These are phyloP conservation scores for Diaporthe vaccinii DNA, from an alignment of 2,329 filamentous ascomycete species.

Conservation along the genomic window DNA sequence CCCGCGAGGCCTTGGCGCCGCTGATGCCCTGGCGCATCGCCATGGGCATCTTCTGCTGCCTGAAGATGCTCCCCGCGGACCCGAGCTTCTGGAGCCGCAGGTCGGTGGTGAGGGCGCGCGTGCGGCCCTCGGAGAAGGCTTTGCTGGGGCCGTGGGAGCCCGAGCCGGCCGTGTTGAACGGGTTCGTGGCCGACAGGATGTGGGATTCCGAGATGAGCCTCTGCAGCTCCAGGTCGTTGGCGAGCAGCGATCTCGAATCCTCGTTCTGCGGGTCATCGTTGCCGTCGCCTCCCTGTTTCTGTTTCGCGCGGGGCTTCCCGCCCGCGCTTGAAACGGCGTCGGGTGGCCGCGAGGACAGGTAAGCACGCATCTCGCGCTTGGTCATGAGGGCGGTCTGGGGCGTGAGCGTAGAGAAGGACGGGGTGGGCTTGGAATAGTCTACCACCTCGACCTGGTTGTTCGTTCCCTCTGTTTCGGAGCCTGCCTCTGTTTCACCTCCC, in stretches of 20 bases:
- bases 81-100: conserved; percentile 86
- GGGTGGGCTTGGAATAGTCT: conserved; percentile 65
- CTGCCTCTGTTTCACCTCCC: conserved; percentile 44
- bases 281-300: conserved; percentile 42
- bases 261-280: conserved; percentile 59
- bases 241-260: conserved; percentile 78
- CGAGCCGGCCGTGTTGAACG: conserved; percentile 55
- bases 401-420: conserved; percentile 49
- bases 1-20: conserved; percentile 73
- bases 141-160: conserved; percentile 51
- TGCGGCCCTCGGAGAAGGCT: conserved; percentile 72
- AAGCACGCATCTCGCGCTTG: conserved; percentile 81
- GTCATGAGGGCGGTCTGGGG: conserved; percentile 61
- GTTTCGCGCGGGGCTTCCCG: conserved; percentile 44
- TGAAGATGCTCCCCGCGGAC: conserved; percentile 79
- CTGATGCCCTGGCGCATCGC: conserved; percentile 86
- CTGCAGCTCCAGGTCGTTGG: conserved; percentile 93
- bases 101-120: conserved; percentile 85
- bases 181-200: conserved; percentile 75
- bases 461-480: conserved; percentile 40
- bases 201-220: conserved; percentile 92
- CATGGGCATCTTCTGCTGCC: conserved; percentile 91
- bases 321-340: conserved; percentile 45
- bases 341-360: conserved; percentile 76
- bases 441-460: conserved; percentile 68